A percentile compares a stretch with the other conserved stretches of the same genome.
phyloP scores from a whole-genome alignment of 2,329 filamentous ascomycete species.

The Trichophyton benhamiae region DNA sequence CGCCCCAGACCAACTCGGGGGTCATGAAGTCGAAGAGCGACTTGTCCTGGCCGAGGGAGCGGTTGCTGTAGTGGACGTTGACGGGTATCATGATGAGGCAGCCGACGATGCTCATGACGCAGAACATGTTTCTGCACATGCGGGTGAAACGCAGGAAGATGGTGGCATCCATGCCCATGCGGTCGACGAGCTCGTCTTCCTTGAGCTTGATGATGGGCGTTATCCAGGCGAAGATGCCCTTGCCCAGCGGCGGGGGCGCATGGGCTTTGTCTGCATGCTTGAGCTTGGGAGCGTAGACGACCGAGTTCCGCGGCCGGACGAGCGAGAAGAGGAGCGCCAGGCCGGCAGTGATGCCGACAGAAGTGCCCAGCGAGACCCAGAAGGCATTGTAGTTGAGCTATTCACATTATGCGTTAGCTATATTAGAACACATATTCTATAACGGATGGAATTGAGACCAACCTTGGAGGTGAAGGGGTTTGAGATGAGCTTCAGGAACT shows the following conservation, averaged over 20 bases:
- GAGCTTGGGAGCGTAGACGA: slow-evolving; percentile 87
- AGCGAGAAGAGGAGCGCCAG: slow-evolving; percentile 76
- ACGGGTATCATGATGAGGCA: slow-evolving; percentile 69
- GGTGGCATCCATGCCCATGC: slow-evolving; percentile 80
- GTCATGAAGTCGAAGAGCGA: slow-evolving; percentile 37
- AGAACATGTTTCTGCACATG: slow-evolving; percentile 89
- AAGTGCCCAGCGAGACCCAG: slow-evolving; percentile 67
- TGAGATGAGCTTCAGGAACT: slow-evolving; percentile 34
- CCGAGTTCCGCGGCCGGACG: slow-evolving; percentile 76
- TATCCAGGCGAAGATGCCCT: slow-evolving; percentile 80
- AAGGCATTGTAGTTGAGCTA: slow-evolving; percentile 52
- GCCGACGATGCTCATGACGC: slow-evolving; percentile 58
- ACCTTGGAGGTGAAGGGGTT: slow-evolving; percentile 35
- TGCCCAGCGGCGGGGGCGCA: slow-evolving; percentile 73
- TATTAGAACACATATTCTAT: too few relatives aligned
- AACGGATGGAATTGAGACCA: slow-evolving; percentile 14
- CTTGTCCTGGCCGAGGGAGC: slow-evolving; percentile 16
- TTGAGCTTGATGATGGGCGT: slow-evolving; percentile 62
- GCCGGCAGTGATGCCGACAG: slow-evolving; percentile 58
- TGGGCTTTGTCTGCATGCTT: slow-evolving; percentile 88
- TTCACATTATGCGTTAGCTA: too few relatives aligned
- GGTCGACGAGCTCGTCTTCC: slow-evolving; percentile 65
- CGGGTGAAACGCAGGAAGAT: slow-evolving; percentile 77
- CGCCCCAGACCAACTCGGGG: slow-evolving; percentile 37
- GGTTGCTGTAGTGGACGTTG: slow-evolving; percentile 48